Evolutionary conservation across 305 asterid species (phyloP).

Genomic region (Fraxinus sp.): DNA sequence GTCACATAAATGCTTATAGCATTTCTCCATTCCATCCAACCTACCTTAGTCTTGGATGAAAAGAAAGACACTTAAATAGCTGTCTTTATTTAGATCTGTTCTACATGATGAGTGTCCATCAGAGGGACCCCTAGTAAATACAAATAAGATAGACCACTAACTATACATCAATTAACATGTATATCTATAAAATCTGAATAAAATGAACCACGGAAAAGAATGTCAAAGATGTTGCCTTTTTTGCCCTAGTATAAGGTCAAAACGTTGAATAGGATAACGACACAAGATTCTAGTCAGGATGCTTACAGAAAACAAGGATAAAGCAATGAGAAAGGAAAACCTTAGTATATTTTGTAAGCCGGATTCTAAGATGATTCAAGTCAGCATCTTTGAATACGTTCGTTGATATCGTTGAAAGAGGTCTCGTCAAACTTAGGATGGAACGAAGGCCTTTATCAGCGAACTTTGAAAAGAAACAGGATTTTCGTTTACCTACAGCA

Average conservation of each 20-base stretch:
- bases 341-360: constrained; percentile 70
- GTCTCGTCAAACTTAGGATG: constrained; percentile 43
- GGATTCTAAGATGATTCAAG: constrained; percentile 49
- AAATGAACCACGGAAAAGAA: constrained; percentile 9
- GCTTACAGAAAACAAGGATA: constrained; percentile 11
- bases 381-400: constrained; percentile 37
- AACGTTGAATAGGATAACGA: background rate
- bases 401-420: constrained; percentile 31
- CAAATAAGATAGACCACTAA: background rate
- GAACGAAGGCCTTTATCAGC: constrained; percentile 49
- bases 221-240: background rate
- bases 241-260: constrained; percentile 10
- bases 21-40: background rate
- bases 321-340: constrained; percentile 34
- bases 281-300: constrained; percentile 1
- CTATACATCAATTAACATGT: background rate
- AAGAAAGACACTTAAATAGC: background rate
- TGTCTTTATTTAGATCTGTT: background rate
- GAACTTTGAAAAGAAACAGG: constrained; percentile 54
- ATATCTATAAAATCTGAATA: background rate
- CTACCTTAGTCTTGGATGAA: background rate
- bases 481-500: constrained; percentile 62
- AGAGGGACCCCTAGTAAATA: background rate
- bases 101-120: background rate
- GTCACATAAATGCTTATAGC: background rate